A percentile compares a stretch with the other conserved stretches of the same genome.
Conservation (phyloP, 805 yeast genomes). For the Metschnikowia colocasiae region DNA sequence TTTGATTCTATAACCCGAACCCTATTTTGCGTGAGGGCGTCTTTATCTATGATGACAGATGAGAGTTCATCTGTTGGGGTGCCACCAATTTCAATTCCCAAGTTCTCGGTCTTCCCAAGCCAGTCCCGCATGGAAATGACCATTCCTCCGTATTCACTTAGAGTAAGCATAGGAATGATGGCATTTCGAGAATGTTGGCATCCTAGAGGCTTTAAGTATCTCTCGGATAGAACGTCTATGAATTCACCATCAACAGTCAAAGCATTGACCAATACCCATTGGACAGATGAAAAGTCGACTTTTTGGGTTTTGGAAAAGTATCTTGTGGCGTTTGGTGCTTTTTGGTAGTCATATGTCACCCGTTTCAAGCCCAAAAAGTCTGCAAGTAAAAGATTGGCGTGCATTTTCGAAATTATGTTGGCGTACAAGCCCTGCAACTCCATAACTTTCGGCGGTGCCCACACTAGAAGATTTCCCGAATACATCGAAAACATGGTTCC, state of each 20-base stretch:
- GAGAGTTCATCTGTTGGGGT: conserved; percentile 38
- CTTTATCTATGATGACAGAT: conserved; percentile 69
- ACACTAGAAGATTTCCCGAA: conserved; percentile 75
- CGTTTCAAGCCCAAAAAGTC: conserved; percentile 87
- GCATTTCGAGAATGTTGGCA: conserved; percentile 70
- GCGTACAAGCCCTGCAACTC: conserved; percentile 87
- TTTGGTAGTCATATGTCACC: conserved; percentile 89
- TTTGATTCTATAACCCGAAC: conserved; percentile 62
- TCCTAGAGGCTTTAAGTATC: conserved; percentile 90
- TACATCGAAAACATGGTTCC: conserved; percentile 80
- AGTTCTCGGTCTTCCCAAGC: conserved; percentile 65
- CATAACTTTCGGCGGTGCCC: conserved; percentile 73
- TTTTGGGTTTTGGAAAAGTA: conserved; percentile 70
- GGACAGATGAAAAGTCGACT: conserved; percentile 73
- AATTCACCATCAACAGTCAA: conserved; percentile 91
- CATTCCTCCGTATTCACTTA: conserved; percentile 95
- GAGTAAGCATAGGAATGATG: conserved; percentile 82
- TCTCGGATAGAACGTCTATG: conserved; percentile 77
- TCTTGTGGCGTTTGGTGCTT: conserved; percentile 79
- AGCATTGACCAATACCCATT: conserved; percentile 88
- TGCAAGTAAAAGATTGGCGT: conserved; percentile 71
- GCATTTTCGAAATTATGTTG: conserved; percentile 62
- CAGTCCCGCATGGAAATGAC: conserved; percentile 90
- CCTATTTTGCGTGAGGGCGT: conserved; percentile 65
- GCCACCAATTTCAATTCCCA: conserved; percentile 47